Evolutionary conservation across 352 stramenopile species (phyloP), one percentile per base, ranked within the genome.

Genomic region (Pythium utonaiense): DNA sequence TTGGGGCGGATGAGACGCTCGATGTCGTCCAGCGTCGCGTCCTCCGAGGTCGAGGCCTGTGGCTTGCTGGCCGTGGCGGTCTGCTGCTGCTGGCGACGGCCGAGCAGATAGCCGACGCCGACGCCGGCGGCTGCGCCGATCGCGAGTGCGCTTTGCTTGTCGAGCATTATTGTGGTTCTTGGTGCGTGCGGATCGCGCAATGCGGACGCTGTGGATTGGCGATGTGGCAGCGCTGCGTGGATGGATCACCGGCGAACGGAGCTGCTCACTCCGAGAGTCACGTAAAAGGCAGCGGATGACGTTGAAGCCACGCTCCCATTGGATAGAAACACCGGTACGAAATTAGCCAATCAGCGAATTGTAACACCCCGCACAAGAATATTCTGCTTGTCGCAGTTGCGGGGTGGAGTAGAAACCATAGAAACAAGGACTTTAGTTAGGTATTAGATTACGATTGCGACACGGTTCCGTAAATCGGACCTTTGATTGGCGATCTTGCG

Each of bases 1-100:
- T 99, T 99, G 50, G 90, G 87, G n/a, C 97, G 91, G 48, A 98
- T 97, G 51, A 99, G 82, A 10, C 77, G 66, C 64, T 89, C 80
- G 17, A 94, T 66, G 54, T 93, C 83, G 55, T 93, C 77, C n/a
- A 80, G 53, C 22, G 40, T 27, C 45, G 19, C n/a, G 16, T 17
- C 22, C 36, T 25, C n/a, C 40, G n/a, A n/a, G n/a, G 10, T 13
- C 40, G 28, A 33, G 28, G 10, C 17, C 17, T 42, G 13, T 22
- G 48, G 45, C 0, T 17, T 45, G 10, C 40, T 49, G 19, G 38
- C 10, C 30, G 54, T 16, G 14, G 49, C n/a, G 21, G 53, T 30
- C 25, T 49, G 36, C 45, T 88, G 77, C 25, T 49, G 36, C 45
- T 88, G 77, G 24, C 72, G 68, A 53, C 80, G 83, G 22, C 80